A percentile compares a stretch with the other conserved stretches of the same genome.
Conservation (phyloP, 2,329 filamentous ascomycete genomes). For the Mycosphaerella arachidis region DNA sequence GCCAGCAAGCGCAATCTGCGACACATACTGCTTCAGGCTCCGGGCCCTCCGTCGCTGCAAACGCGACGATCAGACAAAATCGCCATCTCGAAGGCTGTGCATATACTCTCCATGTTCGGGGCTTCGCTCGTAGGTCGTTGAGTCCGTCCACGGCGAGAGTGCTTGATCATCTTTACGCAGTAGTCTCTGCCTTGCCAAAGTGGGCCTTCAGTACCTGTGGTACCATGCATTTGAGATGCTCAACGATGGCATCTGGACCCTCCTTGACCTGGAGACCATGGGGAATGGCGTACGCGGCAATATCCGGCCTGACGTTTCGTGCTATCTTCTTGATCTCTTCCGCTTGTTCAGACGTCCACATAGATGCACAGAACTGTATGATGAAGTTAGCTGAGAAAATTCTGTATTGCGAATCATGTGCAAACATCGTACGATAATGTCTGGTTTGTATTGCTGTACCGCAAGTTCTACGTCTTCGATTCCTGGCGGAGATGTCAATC, state of each 20-base stretch:
- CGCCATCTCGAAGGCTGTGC: too few relatives aligned
- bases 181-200: conserved; percentile 3
- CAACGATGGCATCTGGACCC: conserved; percentile 54
- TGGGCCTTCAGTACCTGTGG: conserved; percentile 12
- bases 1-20: too few relatives aligned
- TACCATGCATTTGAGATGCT: conserved; percentile 39
- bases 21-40: too few relatives aligned
- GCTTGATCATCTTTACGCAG: background rate
- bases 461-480: conserved; percentile 46
- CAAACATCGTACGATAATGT: conserved; percentile 27
- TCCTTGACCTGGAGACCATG: conserved; percentile 51
- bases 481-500: background rate
- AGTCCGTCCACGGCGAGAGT: too few relatives aligned
- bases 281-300: conserved; percentile 52
- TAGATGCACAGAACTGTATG: conserved; percentile 57
- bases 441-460: conserved; percentile 50
- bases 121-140: too few relatives aligned
- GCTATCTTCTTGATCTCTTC: conserved; percentile 45
- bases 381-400: background rate
- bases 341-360: conserved; percentile 52
- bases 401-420: background rate
- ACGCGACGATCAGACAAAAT: too few relatives aligned
- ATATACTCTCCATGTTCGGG: too few relatives aligned
- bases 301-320: conserved; percentile 41
- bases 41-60: too few relatives aligned